Conservation (phyloP, 2,329 filamentous ascomycete species). For the Capronia coronata region DNA sequence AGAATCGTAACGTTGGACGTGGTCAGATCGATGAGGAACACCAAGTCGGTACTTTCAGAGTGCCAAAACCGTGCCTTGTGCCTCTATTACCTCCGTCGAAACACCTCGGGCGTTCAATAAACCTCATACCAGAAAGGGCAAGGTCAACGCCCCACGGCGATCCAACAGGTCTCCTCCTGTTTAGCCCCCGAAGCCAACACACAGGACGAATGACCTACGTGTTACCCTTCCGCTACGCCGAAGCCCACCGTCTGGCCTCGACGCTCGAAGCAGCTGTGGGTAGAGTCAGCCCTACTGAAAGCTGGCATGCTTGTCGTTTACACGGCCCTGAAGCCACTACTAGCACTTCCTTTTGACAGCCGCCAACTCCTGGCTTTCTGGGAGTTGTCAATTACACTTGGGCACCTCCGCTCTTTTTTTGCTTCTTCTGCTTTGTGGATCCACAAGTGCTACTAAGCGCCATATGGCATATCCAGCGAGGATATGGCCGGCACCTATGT, state of each 20-base stretch:
- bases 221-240: background rate
- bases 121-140: conserved; percentile 10
- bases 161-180: background rate
- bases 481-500: background rate
- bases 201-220: no score
- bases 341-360: conserved; percentile 11
- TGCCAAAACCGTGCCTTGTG: background rate
- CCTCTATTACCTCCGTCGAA: background rate
- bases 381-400: background rate
- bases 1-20: background rate
- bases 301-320: background rate
- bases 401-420: background rate
- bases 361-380: conserved; percentile 3
- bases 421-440: background rate
- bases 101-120: background rate
- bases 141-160: conserved; percentile 2
- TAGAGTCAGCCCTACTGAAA: background rate
- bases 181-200: background rate
- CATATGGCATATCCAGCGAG: background rate
- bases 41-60: background rate
- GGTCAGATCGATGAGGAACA: background rate
- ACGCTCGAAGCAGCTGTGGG: background rate
- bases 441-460: background rate
- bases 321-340: background rate
- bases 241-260: background rate